Evolutionary conservation across 768 basidiomycete species (phyloP), one percentile per base, ranked within the genome.

Genomic region (Hypsizygus marmoreus): DNA sequence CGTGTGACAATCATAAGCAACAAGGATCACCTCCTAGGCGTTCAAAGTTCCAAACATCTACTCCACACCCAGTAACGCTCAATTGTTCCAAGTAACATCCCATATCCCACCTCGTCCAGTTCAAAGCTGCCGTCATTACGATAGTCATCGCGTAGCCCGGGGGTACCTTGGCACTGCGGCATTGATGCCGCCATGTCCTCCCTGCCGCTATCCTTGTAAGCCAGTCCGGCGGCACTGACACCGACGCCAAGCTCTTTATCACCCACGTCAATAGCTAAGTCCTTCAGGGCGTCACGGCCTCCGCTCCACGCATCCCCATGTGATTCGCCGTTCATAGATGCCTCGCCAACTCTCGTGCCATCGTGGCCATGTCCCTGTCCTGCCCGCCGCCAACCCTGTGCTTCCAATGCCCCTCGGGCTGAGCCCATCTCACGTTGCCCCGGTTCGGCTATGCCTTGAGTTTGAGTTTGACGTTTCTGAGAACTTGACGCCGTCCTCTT

Each of bases 61-160:
- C 53, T 54, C 59, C 56, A 62, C n/a, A 48, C 49, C 63, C 63
- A 70, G 41, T 63, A 69, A 36, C 63, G 61, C 44, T 74, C 73
- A 13, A 71, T 59, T 3, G 69, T 61, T 11, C 65, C 67, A 40
- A 75, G 54, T 24, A 75, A 40, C 68, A 74, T 72, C 36, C 57
- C 61, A 47, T 68, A 67, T 31, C 55, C 66, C 35, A 67, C 60
- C 26, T 73, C 69, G 58, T 74, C 71, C 32, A 70, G 49, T 38
- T 59, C 53, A 16, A 57, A 45, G 39, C 23, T 32, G n/a, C 32
- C 43, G 23, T 47, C 47, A 45, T 53, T 38, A 39, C 29, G 44
- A 13, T 31, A 16, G 28, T 33, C 54, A 25, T 52, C 45, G 40
- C 29, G 29, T 28, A 29, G 13, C 10, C 43, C 24, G 4, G 34